A percentile compares a stretch with the other conserved stretches of the same genome.
Conservation (phyloP, 768 basidiomycete genomes). For the Serpula lacrymans region DNA sequence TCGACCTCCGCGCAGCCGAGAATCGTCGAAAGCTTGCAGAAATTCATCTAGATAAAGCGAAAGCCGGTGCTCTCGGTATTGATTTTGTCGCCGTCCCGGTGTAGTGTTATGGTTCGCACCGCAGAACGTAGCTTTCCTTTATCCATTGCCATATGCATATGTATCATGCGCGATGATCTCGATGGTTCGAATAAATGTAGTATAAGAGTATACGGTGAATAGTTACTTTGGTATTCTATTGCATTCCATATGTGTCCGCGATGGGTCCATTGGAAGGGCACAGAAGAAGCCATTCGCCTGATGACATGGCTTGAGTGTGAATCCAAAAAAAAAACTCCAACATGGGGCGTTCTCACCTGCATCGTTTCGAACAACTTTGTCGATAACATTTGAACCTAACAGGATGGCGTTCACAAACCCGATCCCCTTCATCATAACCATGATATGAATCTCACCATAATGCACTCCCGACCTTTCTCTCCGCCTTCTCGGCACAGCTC, state of each 20-base stretch:
- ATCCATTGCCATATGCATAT: no score
- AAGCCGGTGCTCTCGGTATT: conserved; percentile 58
- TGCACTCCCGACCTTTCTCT: conserved; percentile 46
- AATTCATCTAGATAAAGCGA: conserved; percentile 58
- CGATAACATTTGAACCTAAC: conserved; percentile 63
- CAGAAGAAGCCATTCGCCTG: conserved; percentile 70
- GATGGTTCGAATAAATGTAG: no score
- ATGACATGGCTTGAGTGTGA: conserved; percentile 7
- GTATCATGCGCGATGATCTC: neutral
- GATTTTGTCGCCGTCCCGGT: conserved; percentile 36
- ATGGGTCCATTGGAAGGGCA: conserved; percentile 62
- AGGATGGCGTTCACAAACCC: no score
- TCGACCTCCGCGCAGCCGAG: conserved; percentile 61
- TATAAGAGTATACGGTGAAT: no score
- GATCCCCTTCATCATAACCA: no score
- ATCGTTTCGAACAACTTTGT: conserved; percentile 65
- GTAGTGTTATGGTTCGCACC: neutral
- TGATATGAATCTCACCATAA: conserved; percentile 51
- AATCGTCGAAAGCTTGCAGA: conserved; percentile 56
- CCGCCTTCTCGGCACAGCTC: conserved; percentile 53
- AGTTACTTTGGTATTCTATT: conserved; percentile 53
- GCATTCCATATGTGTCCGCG: conserved; percentile 66
- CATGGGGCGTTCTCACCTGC: conserved; percentile 46
- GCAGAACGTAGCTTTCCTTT: no score
- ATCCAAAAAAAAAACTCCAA: neutral